phyloP scores from a whole-genome alignment of 768 basidiomycete species.

The Macrolepiota dolichaula region DNA sequence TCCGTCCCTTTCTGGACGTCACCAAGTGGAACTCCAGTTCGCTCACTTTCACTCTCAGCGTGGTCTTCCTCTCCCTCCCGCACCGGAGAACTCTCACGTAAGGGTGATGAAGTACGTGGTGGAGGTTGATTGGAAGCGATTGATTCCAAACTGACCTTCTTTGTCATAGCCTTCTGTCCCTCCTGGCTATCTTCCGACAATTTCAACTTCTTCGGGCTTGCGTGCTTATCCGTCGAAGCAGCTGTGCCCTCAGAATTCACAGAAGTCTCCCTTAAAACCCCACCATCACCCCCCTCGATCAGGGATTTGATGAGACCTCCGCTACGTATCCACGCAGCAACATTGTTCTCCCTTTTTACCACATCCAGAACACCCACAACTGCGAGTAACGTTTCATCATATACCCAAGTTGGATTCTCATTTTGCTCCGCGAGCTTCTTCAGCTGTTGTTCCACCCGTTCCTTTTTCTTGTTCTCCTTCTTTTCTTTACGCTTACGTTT shows the following conservation, averaged over 20 bases:
- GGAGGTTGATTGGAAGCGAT: not conserved
- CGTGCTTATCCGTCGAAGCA: not conserved
- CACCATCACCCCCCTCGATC: not conserved
- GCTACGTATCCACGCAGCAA: conserved; percentile 62
- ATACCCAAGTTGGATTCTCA: conserved; percentile 12
- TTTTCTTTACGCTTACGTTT: conserved; percentile 17
- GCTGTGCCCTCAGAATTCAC: not conserved
- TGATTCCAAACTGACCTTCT: not conserved
- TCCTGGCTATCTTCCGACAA: not conserved
- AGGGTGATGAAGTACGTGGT: not conserved
- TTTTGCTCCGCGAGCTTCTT: conserved; percentile 13
- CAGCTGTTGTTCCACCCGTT: not conserved
- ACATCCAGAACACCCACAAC: conserved; percentile 65
- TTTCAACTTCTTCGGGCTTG: conserved; percentile 7
- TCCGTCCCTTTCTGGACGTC: not conserved
- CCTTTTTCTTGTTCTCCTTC: conserved; percentile 14
- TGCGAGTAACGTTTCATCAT: conserved; percentile 60
- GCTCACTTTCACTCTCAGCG: conserved; percentile 4
- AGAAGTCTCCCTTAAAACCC: not conserved
- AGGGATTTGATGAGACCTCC: conserved; percentile 41
- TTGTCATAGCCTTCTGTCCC: not conserved
- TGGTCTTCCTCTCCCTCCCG: not conserved
- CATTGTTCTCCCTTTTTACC: conserved; percentile 55
- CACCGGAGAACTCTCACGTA: not conserved
- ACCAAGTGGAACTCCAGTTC: conserved; percentile 5